Evolutionary conservation across 2,329 filamentous ascomycete species (phyloP).

Genomic region (Zalaria sp.): DNA sequence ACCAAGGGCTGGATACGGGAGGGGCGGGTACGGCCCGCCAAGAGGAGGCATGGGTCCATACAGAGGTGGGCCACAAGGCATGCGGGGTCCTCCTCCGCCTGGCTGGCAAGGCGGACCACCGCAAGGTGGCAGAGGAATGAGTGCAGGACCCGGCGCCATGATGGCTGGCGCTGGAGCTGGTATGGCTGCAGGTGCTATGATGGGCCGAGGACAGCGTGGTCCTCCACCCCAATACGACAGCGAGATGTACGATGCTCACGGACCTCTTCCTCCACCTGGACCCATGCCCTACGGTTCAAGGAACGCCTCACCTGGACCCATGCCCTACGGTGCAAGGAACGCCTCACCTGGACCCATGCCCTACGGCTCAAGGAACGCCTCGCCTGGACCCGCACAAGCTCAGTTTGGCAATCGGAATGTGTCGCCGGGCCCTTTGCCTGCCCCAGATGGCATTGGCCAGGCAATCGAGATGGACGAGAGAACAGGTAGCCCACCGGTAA

Average conservation of each 20-base stretch:
- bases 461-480: conserved; percentile 70
- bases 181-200: conserved; percentile 23
- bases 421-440: too few relatives aligned
- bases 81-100: conserved; percentile 17
- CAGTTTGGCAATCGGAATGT: too few relatives aligned
- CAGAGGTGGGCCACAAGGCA: conserved; percentile 20
- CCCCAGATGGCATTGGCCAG: conserved; percentile 36
- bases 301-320: conserved; percentile 6
- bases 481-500: conserved; percentile 36
- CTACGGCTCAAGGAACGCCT: conserved; percentile 5
- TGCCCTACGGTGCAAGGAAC: conserved; percentile 5
- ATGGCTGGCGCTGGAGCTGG: conserved; percentile 9
- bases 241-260: conserved; percentile 19
- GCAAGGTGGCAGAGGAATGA: conserved; percentile 20
- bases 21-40: conserved; percentile 24
- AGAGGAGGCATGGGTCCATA: conserved; percentile 1
- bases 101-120: conserved; percentile 17
- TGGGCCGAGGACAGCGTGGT: conserved; percentile 25
- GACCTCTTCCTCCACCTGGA: conserved; percentile 13
- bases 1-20: conserved; percentile 30
- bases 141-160: conserved; percentile 11
- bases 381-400: conserved; percentile 2
- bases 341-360: conserved; percentile 5
- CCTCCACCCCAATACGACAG: conserved; percentile 23
- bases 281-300: conserved; percentile 4